Base-by-base conservation (phyloP, 1,284 basidiomycete species). In the Cryptococcus sp. region DNA sequence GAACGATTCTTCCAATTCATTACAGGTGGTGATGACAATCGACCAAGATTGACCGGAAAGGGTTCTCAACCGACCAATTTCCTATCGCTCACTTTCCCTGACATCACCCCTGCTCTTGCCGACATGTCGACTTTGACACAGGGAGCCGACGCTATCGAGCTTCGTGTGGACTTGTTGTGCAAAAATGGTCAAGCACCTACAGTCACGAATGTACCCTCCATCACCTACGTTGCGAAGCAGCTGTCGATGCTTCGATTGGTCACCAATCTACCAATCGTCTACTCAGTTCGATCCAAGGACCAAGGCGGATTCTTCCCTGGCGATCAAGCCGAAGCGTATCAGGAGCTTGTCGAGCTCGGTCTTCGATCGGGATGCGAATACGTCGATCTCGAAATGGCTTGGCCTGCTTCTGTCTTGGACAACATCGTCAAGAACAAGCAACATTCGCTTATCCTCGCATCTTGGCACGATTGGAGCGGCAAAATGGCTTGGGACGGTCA, bases 291-390 rank as follows among this genome's bases (percentile, higher is more conserved):
- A 22, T 93, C 91, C 2, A 80, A 82, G 25, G 82, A 86, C 1
- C 93, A 98, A 73, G 94, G 94, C 40, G 94, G 96, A 5, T 83
- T 86, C 43, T 94, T 92, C 80, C 92, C 93, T 0, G 87, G 94
- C 64, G 78, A 81, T 34, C 82, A 83, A 0, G 78, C 84, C 51
- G 81, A 85, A 48, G 86, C 87, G 55, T 89, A 87, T 34, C 83
- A 87, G 57, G 83, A 85, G 40, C 81, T 98, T 14, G 80, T 96
- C 68, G 78, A 83, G 46, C 80, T 93, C 28, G 94, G 86, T 5
- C 74, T 96, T 24, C 85, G 87, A 47, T 78, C 88, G 43, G 93
- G 87, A 1, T 86, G 90, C 61, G 96, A 98, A 76, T 98, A 93
- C 69, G 75, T 98, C 60, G 94, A 98, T 62, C 80, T 98, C 48